Evolutionary conservation across 495 filamentous ascomycete genomes (phyloP), one percentile per base, ranked within the genome.

Genomic region (Penicillium diatomitis): DNA sequence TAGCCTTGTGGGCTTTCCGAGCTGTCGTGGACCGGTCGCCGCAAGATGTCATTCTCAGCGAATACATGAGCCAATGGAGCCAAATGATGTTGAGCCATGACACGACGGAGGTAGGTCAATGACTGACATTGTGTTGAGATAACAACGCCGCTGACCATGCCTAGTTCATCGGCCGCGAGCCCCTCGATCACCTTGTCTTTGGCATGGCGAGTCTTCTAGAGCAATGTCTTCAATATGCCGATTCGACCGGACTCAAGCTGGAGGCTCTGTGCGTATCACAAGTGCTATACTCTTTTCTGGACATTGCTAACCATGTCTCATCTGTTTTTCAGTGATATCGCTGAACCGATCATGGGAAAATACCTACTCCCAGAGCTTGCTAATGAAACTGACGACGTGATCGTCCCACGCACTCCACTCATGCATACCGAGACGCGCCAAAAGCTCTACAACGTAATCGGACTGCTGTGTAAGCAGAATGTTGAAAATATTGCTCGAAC

Each of bases 331-430:
- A 77, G 71, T 41, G 63, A 66, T 4, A 71, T 89, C 38, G 74
- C 78, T 11, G 75, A 76, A 43, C 67, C 67, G 9, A 63, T 92
- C 10, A 84, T 90, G 55, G 75, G 68, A 50, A 78, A 71, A 38
- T 84, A 86, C 53, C 75, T 95, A 1, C 91, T 89, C 55, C 85
- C 82, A 0, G 75, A 76, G 6, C 64, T 83, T 27, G 70, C 78
- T 3, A 49, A 57, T 6, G 47, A 64, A 2, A 54, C 53, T 2
- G 53, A 56, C 11, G 48, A 55, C 3, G 41, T 46, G 2, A 53
- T 60, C 8, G 53, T 53, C 12, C 64, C 68, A 27, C 66, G 60
- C 34, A 57, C 71, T 67, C 71, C 79, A 56, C 54, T 80, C 20
- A 73, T 73, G 46, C 77, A 83, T 49, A 68, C 56, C 6, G 48